These are phyloP conservation scores for Cryptococcus depauperatus DNA, from an alignment of 1,284 basidiomycete species.

Conservation along the genomic window DNA sequence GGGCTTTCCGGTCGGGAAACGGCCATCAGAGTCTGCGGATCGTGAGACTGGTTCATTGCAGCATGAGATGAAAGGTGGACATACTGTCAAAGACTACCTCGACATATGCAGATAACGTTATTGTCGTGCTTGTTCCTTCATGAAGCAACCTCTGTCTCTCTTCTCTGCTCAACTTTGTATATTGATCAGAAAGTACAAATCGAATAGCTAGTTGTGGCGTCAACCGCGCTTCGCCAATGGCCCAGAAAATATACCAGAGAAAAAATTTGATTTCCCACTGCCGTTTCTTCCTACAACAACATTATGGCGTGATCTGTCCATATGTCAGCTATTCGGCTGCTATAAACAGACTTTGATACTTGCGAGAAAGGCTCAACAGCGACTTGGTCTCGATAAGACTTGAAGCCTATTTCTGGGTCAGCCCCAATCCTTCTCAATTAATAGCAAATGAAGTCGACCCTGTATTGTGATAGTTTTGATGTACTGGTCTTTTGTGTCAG, in stretches of 20 bases:
- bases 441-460: constrained; percentile 45
- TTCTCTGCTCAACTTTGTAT: constrained; percentile 88
- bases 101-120: constrained; percentile 89
- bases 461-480: constrained; percentile 91
- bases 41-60: not conserved
- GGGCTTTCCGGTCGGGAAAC: constrained; percentile 79
- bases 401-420: constrained; percentile 58
- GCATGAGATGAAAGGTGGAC: constrained; percentile 6
- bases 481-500: constrained; percentile 49
- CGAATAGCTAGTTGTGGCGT: constrained; percentile 66
- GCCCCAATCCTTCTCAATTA: constrained; percentile 3
- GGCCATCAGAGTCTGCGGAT: constrained; percentile 54
- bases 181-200: constrained; percentile 94
- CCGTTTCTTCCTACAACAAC: constrained; percentile 93
- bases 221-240: not conserved
- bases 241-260: constrained; percentile 57
- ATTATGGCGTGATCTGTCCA: constrained; percentile 71
- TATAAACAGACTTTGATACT: not conserved
- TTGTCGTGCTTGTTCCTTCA: constrained; percentile 79
- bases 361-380: constrained; percentile 52
- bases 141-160: constrained; percentile 87
- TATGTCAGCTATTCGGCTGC: not conserved
- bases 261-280: constrained; percentile 94
- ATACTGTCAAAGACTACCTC: constrained; percentile 71
- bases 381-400: constrained; percentile 69